Conservation (phyloP, 371 early-diverging fungal species). For the Mucor ambiguus region DNA sequence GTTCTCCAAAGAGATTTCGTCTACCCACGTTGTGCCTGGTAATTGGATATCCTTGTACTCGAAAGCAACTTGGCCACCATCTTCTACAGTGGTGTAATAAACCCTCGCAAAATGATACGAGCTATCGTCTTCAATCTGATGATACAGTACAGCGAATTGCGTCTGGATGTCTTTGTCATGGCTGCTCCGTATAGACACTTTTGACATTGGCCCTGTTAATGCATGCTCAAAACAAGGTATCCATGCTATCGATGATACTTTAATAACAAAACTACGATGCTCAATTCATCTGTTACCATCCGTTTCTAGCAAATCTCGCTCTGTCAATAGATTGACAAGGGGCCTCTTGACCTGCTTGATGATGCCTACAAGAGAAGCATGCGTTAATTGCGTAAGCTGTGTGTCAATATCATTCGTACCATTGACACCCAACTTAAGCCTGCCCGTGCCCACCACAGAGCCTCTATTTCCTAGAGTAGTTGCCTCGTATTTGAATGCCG, state of each 20-base stretch:
- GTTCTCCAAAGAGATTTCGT: slow-evolving; percentile 36
- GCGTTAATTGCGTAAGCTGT: not conserved
- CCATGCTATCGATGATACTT: slow-evolving; percentile 26
- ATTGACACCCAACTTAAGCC: slow-evolving; percentile 27
- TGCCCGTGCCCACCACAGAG: slow-evolving; percentile 25
- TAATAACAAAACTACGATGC: not conserved
- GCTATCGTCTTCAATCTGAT: slow-evolving; percentile 36
- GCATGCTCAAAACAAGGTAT: slow-evolving; percentile 27
- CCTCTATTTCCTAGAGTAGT: not conserved
- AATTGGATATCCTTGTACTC: slow-evolving; percentile 43
- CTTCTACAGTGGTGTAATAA: slow-evolving; percentile 28
- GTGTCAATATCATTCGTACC: slow-evolving; percentile 12
- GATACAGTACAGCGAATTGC: slow-evolving; percentile 41
- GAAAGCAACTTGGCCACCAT: slow-evolving; percentile 10
- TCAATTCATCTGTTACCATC: slow-evolving; percentile 8
- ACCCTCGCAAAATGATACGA: slow-evolving; percentile 38
- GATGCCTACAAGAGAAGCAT: slow-evolving; percentile 6
- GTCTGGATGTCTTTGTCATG: slow-evolving; percentile 10
- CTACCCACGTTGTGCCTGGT: slow-evolving; percentile 45
- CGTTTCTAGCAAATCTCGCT: slow-evolving; percentile 12
- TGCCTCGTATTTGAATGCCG: slow-evolving; percentile 32
- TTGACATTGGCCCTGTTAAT: slow-evolving; percentile 36
- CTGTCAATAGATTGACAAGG: slow-evolving; percentile 14
- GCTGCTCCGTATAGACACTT: slow-evolving; percentile 19
- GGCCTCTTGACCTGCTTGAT: slow-evolving; percentile 25